These are phyloP conservation scores for Apophysomyces elegans DNA, from an alignment of 371 early-diverging fungal genomes.

Conservation along the genomic window DNA sequence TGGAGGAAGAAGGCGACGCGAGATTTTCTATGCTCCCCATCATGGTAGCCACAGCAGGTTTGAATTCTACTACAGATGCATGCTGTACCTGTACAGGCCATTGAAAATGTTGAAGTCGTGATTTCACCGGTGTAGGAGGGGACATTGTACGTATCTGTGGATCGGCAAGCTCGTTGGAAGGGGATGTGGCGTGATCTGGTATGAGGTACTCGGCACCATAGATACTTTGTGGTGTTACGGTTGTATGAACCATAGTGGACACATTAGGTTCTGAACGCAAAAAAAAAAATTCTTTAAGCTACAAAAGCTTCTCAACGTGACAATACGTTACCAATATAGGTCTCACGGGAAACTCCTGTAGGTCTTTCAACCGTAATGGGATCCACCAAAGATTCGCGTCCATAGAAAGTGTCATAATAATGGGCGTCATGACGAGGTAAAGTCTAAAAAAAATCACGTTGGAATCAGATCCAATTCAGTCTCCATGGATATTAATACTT, in stretches of 20 bases:
- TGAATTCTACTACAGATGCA: constrained; percentile 16
- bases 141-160: constrained; percentile 26
- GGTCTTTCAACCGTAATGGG: constrained; percentile 18
- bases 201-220: constrained; percentile 20
- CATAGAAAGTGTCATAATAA: constrained; percentile 26
- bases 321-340: constrained; percentile 29
- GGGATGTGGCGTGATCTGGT: constrained; percentile 15
- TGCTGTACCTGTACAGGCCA: constrained; percentile 26
- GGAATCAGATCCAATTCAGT: too few species aligned
- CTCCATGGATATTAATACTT: neutral
- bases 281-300: neutral
- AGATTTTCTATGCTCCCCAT: too few species aligned
- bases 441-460: neutral
- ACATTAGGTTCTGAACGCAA: constrained; percentile 23
- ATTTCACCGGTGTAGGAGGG: constrained; percentile 15
- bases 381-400: constrained; percentile 34
- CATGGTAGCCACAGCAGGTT: constrained; percentile 1
- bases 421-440: constrained; percentile 12
- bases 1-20: too few species aligned
- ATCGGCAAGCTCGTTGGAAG: constrained; percentile 22
- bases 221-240: constrained; percentile 30
- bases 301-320: neutral
- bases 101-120: constrained; percentile 20
- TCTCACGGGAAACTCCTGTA: constrained; percentile 23
- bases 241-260: constrained; percentile 26